Conservation (phyloP, 352 stramenopile species). For the Globisporangium abappressorium region DNA sequence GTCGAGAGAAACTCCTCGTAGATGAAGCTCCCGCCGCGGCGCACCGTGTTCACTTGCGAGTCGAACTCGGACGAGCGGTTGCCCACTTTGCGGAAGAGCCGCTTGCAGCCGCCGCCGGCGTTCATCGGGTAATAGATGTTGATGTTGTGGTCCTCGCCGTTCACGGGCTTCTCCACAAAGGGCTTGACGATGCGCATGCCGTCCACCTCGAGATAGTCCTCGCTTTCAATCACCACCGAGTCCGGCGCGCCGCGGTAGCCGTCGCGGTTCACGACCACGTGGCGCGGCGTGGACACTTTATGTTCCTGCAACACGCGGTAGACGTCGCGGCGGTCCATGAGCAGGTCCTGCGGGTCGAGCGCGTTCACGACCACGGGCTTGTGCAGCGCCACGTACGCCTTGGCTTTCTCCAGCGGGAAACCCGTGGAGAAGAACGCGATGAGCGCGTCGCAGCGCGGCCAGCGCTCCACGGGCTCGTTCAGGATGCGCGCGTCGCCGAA, state of each 20-base stretch:
- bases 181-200: constrained; percentile 97
- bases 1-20: constrained; percentile 99
- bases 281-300: constrained; percentile 92
- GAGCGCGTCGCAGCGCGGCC: constrained; percentile 95
- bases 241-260: constrained; percentile 62
- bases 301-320: constrained; percentile 92
- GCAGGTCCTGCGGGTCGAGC: constrained; percentile 91
- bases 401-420: constrained; percentile 97
- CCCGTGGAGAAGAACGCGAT: constrained; percentile 98
- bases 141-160: constrained; percentile 99
- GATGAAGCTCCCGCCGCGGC: constrained; percentile 90
- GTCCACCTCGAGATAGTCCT: constrained; percentile 87
- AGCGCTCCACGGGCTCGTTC: constrained; percentile 89
- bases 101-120: constrained; percentile 98
- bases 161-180: constrained; percentile 99
- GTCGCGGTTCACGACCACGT: constrained; percentile 95
- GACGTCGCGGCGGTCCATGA: constrained; percentile 95
- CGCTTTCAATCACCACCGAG: constrained; percentile 51
- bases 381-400: constrained; percentile 94
- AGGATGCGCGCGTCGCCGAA: constrained; percentile 98
- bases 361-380: constrained; percentile 98
- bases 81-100: constrained; percentile 97
- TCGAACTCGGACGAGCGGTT: constrained; percentile 95
- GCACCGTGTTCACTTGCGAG: constrained; percentile 94
- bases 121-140: constrained; percentile 99